Conservation (phyloP, 176 grass and related monocot genomes). For the Typha latifolia region DNA sequence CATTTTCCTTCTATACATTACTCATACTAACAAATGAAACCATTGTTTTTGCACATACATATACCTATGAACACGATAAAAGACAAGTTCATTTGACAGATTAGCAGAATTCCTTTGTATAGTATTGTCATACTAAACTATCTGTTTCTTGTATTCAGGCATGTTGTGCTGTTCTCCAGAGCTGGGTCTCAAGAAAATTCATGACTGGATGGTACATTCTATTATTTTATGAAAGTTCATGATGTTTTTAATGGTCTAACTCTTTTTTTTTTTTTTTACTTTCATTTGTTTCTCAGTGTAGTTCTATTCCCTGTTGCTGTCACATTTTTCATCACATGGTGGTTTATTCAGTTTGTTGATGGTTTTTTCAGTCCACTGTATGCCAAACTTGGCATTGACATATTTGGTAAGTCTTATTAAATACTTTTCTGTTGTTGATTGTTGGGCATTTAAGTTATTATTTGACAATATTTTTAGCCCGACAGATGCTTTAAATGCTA, state of each 20-base stretch:
- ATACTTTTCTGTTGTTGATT: slow-evolving; percentile 2
- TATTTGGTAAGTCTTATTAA: slow-evolving; percentile 62
- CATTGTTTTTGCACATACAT: too few relatives aligned
- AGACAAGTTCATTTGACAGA: too few relatives aligned
- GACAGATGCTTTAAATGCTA: too few relatives aligned
- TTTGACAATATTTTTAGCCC: too few relatives aligned
- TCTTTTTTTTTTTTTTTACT: not conserved
- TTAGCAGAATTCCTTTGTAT: not conserved
- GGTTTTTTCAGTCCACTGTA: slow-evolving; percentile 98
- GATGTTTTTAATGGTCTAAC: not conserved
- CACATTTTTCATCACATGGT: slow-evolving; percentile 99
- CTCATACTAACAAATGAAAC: too few relatives aligned
- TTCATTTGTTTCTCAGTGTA: slow-evolving; percentile 49
- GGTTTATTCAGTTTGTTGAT: slow-evolving; percentile 99
- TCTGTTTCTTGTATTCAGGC: slow-evolving; percentile 38
- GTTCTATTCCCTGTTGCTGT: slow-evolving; percentile 96
- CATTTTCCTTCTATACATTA: too few relatives aligned
- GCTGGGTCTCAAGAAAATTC: slow-evolving; percentile 98
- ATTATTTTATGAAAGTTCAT: slow-evolving; percentile 11
- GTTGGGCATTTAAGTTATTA: slow-evolving; percentile 1
- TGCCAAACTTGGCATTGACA: slow-evolving; percentile 70
- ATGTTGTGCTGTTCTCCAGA: slow-evolving; percentile 96
- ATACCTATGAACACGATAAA: too few relatives aligned
- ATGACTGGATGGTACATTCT: slow-evolving; percentile 92
- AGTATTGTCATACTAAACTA: not conserved